These are phyloP conservation scores for Blastobotrys attinorum DNA, from an alignment of 805 yeast genomes.

Conservation along the genomic window DNA sequence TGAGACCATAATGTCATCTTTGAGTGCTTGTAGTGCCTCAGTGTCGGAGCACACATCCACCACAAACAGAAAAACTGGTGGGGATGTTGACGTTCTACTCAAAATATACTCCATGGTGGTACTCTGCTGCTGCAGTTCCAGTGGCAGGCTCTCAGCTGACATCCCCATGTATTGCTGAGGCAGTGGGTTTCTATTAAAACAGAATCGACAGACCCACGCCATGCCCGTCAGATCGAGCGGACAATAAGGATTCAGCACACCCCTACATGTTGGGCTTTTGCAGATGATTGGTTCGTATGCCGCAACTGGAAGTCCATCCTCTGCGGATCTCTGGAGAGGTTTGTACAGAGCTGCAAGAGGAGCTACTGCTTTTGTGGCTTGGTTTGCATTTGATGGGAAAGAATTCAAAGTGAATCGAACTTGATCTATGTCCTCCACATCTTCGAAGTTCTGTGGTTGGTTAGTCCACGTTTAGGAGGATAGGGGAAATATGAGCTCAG, in stretches of 20 bases:
- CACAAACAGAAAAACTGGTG: conserved; percentile 82
- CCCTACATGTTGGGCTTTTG: conserved; percentile 57
- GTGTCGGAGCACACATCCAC: conserved; percentile 84
- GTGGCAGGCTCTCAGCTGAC: conserved; percentile 68
- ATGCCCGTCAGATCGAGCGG: conserved; percentile 66
- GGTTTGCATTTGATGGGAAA: conserved; percentile 74
- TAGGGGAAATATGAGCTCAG: neutral
- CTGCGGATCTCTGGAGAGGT: conserved; percentile 67
- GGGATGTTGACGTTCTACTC: conserved; percentile 65
- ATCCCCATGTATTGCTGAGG: conserved; percentile 78
- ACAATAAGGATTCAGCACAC: conserved; percentile 68
- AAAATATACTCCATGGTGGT: conserved; percentile 82
- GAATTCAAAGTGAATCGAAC: conserved; percentile 69
- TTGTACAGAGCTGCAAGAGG: conserved; percentile 87
- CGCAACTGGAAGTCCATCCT: conserved; percentile 51
- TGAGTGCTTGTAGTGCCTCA: conserved; percentile 75
- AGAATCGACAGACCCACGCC: conserved; percentile 79
- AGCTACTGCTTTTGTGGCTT: conserved; percentile 74
- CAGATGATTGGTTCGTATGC: conserved; percentile 73
- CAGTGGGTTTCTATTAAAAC: conserved; percentile 66
- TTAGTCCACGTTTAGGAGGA: neutral
- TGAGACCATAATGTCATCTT: conserved; percentile 69
- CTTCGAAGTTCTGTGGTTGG: conserved; percentile 39
- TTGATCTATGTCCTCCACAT: conserved; percentile 47
- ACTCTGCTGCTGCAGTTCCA: conserved; percentile 59